These are phyloP conservation scores for Arabidopsis thaliana DNA, from an alignment of 345 rosid species.

Conservation along the genomic window TAIR10.1 NC_003074.8:9640001-9640500, in stretches of 20 bases:
- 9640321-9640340: conserved; percentile 54
- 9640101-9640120: conserved; percentile 51
- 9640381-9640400: conserved; percentile 46
- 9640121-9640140: conserved; percentile 48
- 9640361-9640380: conserved; percentile 51
- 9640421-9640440: conserved; percentile 56
- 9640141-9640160: conserved; percentile 48
- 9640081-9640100: conserved; percentile 52
- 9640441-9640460: conserved; percentile 52
- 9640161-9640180: conserved; percentile 37
- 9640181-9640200: conserved; percentile 42
- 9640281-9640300: conserved; percentile 18
- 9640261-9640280: conserved; percentile 39
- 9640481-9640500: too few relatives aligned
- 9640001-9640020: conserved; percentile 53
- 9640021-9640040: conserved; percentile 51
- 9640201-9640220: conserved; percentile 53
- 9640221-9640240: conserved; percentile 41
- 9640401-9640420: conserved; percentile 51
- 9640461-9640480: conserved; percentile 32
- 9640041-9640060: conserved; percentile 37
- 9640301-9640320: conserved; percentile 46
- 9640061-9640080: conserved; percentile 43
- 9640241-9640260: conserved; percentile 40
- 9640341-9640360: conserved; percentile 44